These are phyloP conservation scores for Durio zibethinus DNA, from an alignment of 345 rosid species.

Conservation along the genomic window DNA sequence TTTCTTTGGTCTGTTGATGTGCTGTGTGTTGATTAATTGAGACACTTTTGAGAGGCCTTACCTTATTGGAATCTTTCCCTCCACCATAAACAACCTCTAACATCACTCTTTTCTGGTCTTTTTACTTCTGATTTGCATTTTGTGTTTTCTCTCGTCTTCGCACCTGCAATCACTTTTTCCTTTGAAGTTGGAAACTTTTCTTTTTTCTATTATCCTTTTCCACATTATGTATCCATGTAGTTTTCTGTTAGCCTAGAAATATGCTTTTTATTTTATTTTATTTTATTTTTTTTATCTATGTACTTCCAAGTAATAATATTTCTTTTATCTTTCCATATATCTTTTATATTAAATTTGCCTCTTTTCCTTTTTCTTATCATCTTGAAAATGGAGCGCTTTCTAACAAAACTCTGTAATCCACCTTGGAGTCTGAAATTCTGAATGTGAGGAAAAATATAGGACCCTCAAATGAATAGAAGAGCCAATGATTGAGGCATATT, in stretches of 20 bases:
- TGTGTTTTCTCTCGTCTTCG: not conserved
- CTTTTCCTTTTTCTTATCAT: not conserved
- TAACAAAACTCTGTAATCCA: not conserved
- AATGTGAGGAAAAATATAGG: not conserved
- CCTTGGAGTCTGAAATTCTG: not conserved
- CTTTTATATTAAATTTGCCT: not conserved
- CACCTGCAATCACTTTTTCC: not conserved
- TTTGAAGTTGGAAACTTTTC: not conserved
- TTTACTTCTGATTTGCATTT: not conserved
- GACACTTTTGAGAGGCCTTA: not conserved
- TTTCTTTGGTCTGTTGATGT: not conserved
- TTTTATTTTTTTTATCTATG: not conserved
- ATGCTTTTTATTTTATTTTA: not conserved
- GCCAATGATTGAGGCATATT: not conserved
- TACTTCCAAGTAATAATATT: not conserved
- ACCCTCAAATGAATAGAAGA: not conserved
- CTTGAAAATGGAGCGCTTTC: not conserved
- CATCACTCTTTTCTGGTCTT: not conserved
- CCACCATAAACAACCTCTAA: not conserved
- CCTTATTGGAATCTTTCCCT: not conserved
- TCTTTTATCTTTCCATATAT: not conserved
- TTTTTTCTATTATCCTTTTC: not conserved
- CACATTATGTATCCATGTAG: not conserved
- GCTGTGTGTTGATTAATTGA: not conserved
- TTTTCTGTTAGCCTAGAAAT: not conserved